These are phyloP conservation scores for Emergomyces orientalis DNA, from an alignment of 2,329 filamentous ascomycete genomes.

Conservation along the genomic window DNA sequence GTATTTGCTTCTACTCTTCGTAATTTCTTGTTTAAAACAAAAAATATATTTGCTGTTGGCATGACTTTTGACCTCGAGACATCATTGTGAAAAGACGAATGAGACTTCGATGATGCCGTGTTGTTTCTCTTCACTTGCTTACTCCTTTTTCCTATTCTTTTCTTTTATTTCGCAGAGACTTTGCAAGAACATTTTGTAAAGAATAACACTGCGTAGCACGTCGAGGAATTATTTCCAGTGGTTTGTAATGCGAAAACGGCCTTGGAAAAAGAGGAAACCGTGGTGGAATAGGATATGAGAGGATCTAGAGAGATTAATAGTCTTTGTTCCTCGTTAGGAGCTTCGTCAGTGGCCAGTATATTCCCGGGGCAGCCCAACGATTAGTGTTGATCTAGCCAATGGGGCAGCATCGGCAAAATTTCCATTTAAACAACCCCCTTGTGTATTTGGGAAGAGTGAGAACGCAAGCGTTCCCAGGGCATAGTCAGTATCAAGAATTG, in stretches of 20 bases:
- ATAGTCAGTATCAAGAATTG: neutral
- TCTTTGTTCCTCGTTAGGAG: neutral
- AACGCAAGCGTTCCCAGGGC: neutral
- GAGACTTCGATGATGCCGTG: conserved; percentile 39
- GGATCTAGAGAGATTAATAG: neutral
- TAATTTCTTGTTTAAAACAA: conserved; percentile 14
- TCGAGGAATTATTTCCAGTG: neutral
- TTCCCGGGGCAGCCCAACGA: neutral
- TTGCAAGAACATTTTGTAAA: no score
- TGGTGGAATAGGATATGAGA: neutral
- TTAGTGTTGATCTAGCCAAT: no score
- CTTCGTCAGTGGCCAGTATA: neutral
- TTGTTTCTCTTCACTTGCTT: conserved; percentile 3
- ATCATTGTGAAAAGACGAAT: conserved; percentile 30
- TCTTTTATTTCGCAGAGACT: neutral
- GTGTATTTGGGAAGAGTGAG: neutral
- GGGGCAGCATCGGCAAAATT: neutral
- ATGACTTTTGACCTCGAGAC: conserved; percentile 39
- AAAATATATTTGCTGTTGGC: conserved; percentile 28
- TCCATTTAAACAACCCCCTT: neutral
- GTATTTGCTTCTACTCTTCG: neutral
- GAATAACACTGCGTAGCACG: neutral
- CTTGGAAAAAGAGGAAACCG: neutral
- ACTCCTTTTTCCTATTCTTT: neutral
- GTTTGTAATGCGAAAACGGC: neutral